A percentile compares a stretch with the other conserved stretches of the same genome.
These are phyloP conservation scores for Cornus kousa DNA, from an alignment of 148 eudicot genomes.

Conservation along the genomic window DNA sequence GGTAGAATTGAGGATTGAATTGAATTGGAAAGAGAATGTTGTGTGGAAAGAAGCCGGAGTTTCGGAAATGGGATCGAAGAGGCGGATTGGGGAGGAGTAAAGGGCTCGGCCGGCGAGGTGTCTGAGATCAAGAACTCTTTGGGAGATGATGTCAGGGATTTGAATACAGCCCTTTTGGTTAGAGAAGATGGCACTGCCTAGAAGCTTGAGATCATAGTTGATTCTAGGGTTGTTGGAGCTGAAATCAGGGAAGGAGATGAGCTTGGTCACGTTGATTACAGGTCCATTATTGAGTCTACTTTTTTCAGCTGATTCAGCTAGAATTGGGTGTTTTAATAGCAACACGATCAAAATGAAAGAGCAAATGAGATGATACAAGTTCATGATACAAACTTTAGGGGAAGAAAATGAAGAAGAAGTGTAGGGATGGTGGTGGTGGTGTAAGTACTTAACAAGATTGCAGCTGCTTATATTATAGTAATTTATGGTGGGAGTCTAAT, in stretches of 20 bases:
- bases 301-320: slow-evolving; percentile 15
- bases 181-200: slow-evolving; percentile 65
- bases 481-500: no score
- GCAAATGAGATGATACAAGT: not conserved
- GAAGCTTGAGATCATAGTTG: slow-evolving; percentile 45
- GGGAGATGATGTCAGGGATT: slow-evolving; percentile 40
- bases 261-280: slow-evolving; percentile 41
- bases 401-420: not conserved
- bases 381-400: not conserved
- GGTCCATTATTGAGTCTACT: slow-evolving; percentile 31
- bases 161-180: slow-evolving; percentile 38
- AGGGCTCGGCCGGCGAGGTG: slow-evolving; percentile 70
- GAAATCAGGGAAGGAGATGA: slow-evolving; percentile 55
- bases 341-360: slow-evolving; percentile 15
- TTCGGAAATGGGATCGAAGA: slow-evolving; percentile 55
- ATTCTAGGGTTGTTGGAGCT: slow-evolving; percentile 26
- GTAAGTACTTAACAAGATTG: not conserved
- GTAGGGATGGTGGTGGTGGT: not conserved
- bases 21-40: slow-evolving; percentile 63
- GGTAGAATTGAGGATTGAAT: not conserved
- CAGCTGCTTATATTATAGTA: no score
- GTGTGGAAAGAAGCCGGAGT: slow-evolving; percentile 70
- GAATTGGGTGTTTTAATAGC: not conserved
- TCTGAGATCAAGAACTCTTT: slow-evolving; percentile 27
- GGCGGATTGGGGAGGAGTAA: slow-evolving; percentile 56